phyloP scores from a whole-genome alignment of 768 basidiomycete species.

The Clitopilus hobsonii region DNA sequence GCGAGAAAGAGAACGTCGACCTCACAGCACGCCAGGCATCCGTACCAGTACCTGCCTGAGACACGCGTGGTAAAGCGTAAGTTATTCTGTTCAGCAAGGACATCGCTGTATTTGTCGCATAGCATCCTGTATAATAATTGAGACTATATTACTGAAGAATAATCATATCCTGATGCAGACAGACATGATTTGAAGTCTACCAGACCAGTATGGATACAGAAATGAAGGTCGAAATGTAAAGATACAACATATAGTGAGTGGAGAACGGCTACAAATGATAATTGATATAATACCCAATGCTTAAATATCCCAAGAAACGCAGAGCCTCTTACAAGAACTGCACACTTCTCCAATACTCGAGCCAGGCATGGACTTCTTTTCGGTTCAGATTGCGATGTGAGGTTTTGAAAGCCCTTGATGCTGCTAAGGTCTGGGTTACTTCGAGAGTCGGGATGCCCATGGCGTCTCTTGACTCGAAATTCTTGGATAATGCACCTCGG shows the following conservation, averaged over 20 bases:
- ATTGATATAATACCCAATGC: no score
- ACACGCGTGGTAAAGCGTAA: not conserved
- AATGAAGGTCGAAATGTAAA: no score
- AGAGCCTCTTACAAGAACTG: not conserved
- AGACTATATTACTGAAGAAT: not conserved
- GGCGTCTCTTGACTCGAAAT: conserved; percentile 3
- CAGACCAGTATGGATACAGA: no score
- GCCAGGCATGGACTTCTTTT: conserved; percentile 6
- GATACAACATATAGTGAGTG: no score
- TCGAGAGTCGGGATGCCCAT: conserved; percentile 10
- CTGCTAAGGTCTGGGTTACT: conserved; percentile 2
- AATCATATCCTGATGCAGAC: not conserved
- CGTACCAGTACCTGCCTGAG: not conserved
- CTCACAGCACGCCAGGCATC: not conserved
- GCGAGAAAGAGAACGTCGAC: not conserved
- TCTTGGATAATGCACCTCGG: not conserved
- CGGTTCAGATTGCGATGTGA: not conserved
- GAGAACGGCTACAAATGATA: no score
- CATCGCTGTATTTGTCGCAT: not conserved
- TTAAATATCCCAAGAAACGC: no score
- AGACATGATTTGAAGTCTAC: no score
- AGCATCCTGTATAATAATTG: not conserved
- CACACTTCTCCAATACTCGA: conserved; percentile 9
- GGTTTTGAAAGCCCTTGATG: conserved; percentile 2
- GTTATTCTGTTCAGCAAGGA: not conserved